Evolutionary conservation across 257 asterid genomes (phyloP).

Genomic region (Primulina eburnea): DNA sequence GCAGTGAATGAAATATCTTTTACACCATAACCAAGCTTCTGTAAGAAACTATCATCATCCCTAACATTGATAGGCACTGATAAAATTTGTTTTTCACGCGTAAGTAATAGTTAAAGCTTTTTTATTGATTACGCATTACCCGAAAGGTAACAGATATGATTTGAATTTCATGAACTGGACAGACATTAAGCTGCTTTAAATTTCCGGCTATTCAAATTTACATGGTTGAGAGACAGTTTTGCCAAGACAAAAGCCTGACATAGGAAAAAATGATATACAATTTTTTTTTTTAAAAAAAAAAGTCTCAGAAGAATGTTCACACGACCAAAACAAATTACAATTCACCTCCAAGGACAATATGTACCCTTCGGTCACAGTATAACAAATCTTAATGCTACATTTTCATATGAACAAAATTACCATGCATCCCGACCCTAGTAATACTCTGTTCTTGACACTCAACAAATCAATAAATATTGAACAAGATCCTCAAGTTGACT

Average conservation of each 20-base stretch:
- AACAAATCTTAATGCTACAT: no score
- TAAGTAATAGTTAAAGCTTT: neutral
- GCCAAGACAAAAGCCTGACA: neutral
- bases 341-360: neutral
- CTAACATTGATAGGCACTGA: constrained; percentile 10
- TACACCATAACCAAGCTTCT: neutral
- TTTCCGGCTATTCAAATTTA: constrained; percentile 1
- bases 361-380: neutral
- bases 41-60: constrained; percentile 3
- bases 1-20: neutral
- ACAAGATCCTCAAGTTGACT: neutral
- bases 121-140: neutral
- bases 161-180: constrained; percentile 1
- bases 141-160: neutral
- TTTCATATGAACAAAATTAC: neutral
- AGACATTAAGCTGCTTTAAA: neutral
- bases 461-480: neutral
- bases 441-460: neutral
- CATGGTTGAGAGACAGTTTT: constrained; percentile 9
- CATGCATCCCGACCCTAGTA: neutral
- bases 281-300: neutral
- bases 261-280: neutral
- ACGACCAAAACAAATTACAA: no score
- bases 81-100: neutral
- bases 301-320: no score